phyloP scores from a whole-genome alignment of 2,329 filamentous ascomycete species.

The Aspergillus tanneri region DNA sequence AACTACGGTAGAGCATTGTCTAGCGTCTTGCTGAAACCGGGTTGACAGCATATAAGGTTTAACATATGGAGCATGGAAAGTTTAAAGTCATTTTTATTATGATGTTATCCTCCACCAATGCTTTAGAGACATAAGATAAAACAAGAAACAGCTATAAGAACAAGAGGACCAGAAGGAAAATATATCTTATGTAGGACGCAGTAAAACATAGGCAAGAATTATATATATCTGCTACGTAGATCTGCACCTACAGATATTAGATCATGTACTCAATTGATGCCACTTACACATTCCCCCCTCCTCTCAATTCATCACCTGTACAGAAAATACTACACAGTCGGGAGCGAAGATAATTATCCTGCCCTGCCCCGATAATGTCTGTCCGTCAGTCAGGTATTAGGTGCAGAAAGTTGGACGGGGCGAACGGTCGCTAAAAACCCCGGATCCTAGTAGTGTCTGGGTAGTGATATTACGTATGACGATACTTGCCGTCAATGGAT shows the following conservation, averaged over 20 bases:
- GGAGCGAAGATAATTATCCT: not conserved
- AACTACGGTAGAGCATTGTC: slow-evolving; percentile 2
- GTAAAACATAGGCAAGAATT: too few relatives aligned
- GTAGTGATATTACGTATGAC: slow-evolving; percentile 20
- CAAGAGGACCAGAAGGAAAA: too few relatives aligned
- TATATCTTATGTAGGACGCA: too few relatives aligned
- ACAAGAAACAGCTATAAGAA: too few relatives aligned
- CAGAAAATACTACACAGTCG: too few relatives aligned
- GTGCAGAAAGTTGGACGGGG: slow-evolving; percentile 21
- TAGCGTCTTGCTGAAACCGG: not conserved
- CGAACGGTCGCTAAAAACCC: slow-evolving; percentile 23
- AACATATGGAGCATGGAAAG: not conserved
- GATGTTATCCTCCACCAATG: not conserved
- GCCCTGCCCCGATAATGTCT: slow-evolving; percentile 7
- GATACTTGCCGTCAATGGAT: slow-evolving; percentile 22
- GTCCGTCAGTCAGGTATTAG: slow-evolving; percentile 12
- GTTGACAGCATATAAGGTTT: slow-evolving; percentile 1
- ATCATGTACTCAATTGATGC: too few relatives aligned
- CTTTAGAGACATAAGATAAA: not conserved
- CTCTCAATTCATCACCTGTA: too few relatives aligned
- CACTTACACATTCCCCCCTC: too few relatives aligned
- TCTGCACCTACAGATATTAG: too few relatives aligned
- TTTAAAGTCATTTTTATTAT: not conserved
- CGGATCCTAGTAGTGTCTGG: slow-evolving; percentile 21
- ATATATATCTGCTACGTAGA: too few relatives aligned